Base-by-base conservation (phyloP, 2,329 filamentous ascomycete genomes). In the Fusarium heterosporum region DNA sequence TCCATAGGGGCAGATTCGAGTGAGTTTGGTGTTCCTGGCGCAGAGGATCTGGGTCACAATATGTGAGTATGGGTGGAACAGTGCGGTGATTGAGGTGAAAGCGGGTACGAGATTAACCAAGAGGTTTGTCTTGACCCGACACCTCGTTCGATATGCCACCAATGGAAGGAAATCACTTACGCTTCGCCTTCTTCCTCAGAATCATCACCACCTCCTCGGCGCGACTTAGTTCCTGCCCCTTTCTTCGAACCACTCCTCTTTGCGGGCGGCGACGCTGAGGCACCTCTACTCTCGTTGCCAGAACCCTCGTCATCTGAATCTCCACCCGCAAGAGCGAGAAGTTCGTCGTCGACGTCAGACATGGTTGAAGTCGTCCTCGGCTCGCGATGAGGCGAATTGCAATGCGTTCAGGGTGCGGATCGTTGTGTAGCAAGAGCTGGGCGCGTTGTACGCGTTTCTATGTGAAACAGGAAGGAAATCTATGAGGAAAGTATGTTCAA, bases 341-440 rank as follows among this genome's bases (percentile, higher is more conserved):
- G 89, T 82, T 97, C 95, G 73, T 95, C 93, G 77, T 98, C 95
- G 70, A 97, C 87, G 76, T 95, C 92, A 56, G 92, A 91, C 93
- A 97, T 97, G 74, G 68, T 85, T 63, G 57, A 28, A 55, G 32
- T 32, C 39, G 43, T 54, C 28, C 49, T 22, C 36, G 22, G 45
- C 41, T 28, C 30, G 59, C 26, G 55, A 49, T 39, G 26, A 52
- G 45, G 50, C 59, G 47, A 36, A 52, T 50, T 49, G 38, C 51
- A 38, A 49, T 49, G 39, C 55, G 51, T 58, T 73, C 45, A 64
- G 55, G 66, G 43, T 52, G 38, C 28, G 16, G 36, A 29, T 25
- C 34, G 29, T 58, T 17, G 61, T 40, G 32, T 43, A 46, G 38
- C 32, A 14, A 22, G 22, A 53, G 22, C 32, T 41, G 26, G 57